Conservation (phyloP, 2,329 filamentous ascomycete species). For the Epichloe uncinata region DNA sequence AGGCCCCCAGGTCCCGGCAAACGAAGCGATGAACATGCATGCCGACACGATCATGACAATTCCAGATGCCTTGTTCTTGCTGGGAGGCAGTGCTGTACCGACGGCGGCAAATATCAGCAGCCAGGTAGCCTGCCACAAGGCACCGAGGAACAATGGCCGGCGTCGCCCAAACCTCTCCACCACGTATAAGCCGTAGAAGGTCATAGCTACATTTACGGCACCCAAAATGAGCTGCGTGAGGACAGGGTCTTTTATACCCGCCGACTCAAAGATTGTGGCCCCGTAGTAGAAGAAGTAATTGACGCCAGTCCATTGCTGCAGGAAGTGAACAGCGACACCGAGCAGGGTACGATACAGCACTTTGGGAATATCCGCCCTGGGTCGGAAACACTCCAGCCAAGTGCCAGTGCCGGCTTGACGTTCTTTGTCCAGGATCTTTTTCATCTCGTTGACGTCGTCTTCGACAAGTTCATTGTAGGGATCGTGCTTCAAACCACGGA, state of each 20-base stretch:
- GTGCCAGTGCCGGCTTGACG: slow-evolving; percentile 30
- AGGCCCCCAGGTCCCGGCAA: slow-evolving; percentile 57
- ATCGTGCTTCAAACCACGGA: slow-evolving; percentile 37
- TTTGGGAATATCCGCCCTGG: slow-evolving; percentile 36
- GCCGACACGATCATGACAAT: slow-evolving; percentile 59
- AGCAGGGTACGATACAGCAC: slow-evolving; percentile 51
- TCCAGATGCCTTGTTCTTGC: slow-evolving; percentile 34
- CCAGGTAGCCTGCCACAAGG: slow-evolving; percentile 53
- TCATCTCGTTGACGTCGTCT: slow-evolving; percentile 40
- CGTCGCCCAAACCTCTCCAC: slow-evolving; percentile 58
- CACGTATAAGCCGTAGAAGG: slow-evolving; percentile 53
- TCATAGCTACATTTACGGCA: slow-evolving; percentile 54
- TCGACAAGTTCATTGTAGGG: slow-evolving; percentile 31
- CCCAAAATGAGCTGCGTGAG: slow-evolving; percentile 55
- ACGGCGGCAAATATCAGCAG: slow-evolving; percentile 51
- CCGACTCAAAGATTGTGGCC: slow-evolving; percentile 51
- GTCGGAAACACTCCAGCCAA: slow-evolving; percentile 49
- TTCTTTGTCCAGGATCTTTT: slow-evolving; percentile 32
- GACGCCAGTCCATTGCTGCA: slow-evolving; percentile 54
- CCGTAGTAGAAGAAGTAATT: slow-evolving; percentile 54
- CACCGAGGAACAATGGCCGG: slow-evolving; percentile 51
- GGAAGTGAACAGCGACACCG: slow-evolving; percentile 48
- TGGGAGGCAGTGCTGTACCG: slow-evolving; percentile 31
- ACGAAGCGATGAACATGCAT: slow-evolving; percentile 62
- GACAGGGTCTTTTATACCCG: slow-evolving; percentile 53